Conservation (phyloP, 2,329 filamentous ascomycete species). For the Calycina herbarum region DNA sequence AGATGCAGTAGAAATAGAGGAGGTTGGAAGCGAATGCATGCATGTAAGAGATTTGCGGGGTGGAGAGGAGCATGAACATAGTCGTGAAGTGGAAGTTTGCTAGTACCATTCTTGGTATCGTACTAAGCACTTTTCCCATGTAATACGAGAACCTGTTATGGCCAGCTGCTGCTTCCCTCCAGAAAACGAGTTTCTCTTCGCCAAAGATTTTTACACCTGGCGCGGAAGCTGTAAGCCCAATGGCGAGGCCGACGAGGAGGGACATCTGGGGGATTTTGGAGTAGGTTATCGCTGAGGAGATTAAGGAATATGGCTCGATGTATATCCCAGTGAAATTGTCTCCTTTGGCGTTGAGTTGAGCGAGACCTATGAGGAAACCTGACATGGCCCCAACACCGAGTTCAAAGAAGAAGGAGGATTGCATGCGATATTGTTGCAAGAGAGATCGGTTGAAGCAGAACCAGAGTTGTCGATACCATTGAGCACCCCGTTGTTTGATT, state of each 20-base stretch:
- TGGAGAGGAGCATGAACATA: conserved; percentile 49
- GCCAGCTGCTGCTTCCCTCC: conserved; percentile 55
- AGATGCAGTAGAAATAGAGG: conserved; percentile 59
- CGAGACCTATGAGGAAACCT: conserved; percentile 55
- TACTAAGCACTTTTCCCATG: conserved; percentile 53
- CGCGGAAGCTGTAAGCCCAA: conserved; percentile 54
- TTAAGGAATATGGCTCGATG: conserved; percentile 48
- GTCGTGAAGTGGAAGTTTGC: conserved; percentile 56
- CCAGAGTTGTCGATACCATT: conserved; percentile 49
- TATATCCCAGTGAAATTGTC: conserved; percentile 55
- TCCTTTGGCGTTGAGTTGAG: conserved; percentile 50
- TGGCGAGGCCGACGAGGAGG: conserved; percentile 53
- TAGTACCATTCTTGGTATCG: conserved; percentile 51
- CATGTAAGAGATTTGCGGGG: conserved; percentile 51
- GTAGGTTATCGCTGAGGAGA: conserved; percentile 54
- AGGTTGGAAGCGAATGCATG: conserved; percentile 52
- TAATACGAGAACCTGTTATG: conserved; percentile 58
- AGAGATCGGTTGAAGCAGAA: conserved; percentile 54
- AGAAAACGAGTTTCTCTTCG: conserved; percentile 55
- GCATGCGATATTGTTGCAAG: conserved; percentile 56
- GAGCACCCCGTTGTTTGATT: conserved; percentile 51
- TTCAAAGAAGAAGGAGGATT: conserved; percentile 54
- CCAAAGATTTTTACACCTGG: conserved; percentile 59
- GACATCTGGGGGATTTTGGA: conserved; percentile 52
- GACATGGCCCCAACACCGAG: conserved; percentile 53